Evolutionary conservation across 129 eudicot genomes (phyloP), one percentile per base, ranked within the genome.

Genomic region (Escallonia rubra): DNA sequence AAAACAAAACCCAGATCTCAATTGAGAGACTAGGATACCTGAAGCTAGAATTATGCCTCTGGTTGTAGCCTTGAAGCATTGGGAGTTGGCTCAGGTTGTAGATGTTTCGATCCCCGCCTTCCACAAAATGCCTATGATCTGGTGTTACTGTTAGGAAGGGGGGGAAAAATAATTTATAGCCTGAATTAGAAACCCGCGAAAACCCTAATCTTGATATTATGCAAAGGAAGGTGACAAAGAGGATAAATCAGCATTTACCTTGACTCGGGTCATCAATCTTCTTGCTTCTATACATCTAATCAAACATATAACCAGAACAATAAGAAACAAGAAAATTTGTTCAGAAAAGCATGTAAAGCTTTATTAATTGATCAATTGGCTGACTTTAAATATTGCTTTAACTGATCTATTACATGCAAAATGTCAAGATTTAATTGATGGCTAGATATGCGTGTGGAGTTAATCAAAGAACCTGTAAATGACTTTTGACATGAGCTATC

Each of bases 401-500:
- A 41, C 69, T 15, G 23, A 68, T 68, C 39, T 8, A 34, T n/a
- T 49, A 4, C 8, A 41, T 48, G 70, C 48, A 40, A 9, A 64
- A 46, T 46, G 8, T 48, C 15, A 45, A 11, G 6, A 12, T 51
- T 46, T 41, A n/a, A 50, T 50, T n/a, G 12, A 50, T 9, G 10
- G 34, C 43, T 44, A 63, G 43, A 34, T 41, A 57, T 57, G 56
- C 51, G 39, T 58, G 16, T 38, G 41, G 13, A 14, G 3, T 52
- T 41, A 56, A 15, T 61, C n/a, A 34, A 62, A 41, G 45, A 62
- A 91, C 97, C 97, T 91, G 97, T 73, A 91, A 81, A 83, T 91
- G 97, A 59, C 97, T 91, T 80, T 91, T 91, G 83, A 91, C 97
- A 87, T 91, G 96, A 68, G 97, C 97, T 4, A 91, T 91, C 43